Evolutionary conservation across 805 yeast species (phyloP), one percentile per base, ranked within the genome.

Genomic region (Vanderwaltozyma tropicalis): DNA sequence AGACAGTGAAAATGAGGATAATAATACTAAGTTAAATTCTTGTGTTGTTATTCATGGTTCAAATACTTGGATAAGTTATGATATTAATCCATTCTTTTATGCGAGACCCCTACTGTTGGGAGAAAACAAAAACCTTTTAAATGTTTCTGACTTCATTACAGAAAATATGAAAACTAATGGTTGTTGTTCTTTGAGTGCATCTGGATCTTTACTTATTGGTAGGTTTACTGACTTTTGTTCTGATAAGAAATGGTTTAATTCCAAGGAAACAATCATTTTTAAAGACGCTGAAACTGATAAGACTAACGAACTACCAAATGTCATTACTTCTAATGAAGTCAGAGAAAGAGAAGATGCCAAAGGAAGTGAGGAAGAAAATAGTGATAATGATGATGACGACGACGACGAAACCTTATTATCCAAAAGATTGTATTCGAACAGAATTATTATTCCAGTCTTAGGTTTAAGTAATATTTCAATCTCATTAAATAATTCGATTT

Each of bases 31-130:
- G 13, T 10, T 24, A 9, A 5, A 26, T 16, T 37, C 57, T 7
- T 49, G 56, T 17, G 51, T 64, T 0, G 37, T 62, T 2, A 53
- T 63, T 1, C 57, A 55, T 37, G 50, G 63, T 1, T 51, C 55
- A 14, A 47, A 47, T 30, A 53, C 67, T 1, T 66, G 67, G 67
- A 39, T 54, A 1, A 47, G 57, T 22, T 53, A 59, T 24, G 57
- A 54, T 12, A 19, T 38, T 9, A 40, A 49, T 15, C 32, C 43
- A 0, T 25, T 46, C 3, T 41, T 51, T 14, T 50, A 51, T 32
- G 47, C 63, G 11, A 52, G 56, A 29, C 62, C 64, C 4, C 10
- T 63, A 2, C 28, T 55, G 8, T 32, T 44, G 7, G 57, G 55
- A 5, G 35, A 37, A 11, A 28, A 31, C 3, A 34, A 26, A 7